Conservation (phyloP, 2,329 filamentous ascomycete genomes). For the Periconia digitata region DNA sequence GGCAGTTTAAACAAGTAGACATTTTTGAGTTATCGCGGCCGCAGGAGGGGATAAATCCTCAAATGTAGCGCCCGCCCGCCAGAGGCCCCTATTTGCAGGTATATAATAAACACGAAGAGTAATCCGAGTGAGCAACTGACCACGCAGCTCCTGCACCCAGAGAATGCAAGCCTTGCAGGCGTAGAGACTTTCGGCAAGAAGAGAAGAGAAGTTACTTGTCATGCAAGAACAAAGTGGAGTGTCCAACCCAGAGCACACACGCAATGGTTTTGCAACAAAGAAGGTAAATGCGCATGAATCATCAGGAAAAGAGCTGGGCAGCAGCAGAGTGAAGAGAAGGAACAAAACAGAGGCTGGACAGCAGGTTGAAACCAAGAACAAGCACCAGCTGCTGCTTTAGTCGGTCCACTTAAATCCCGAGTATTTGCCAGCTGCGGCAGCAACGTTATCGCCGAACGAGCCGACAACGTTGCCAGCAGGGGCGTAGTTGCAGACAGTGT, state of each 20-base stretch:
- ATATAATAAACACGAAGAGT: constrained; percentile 17
- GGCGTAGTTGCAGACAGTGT: constrained; percentile 86
- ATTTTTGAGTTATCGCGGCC: background rate
- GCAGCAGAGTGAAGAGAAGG: constrained; percentile 1
- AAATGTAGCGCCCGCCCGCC: constrained; percentile 3
- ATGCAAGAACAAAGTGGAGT: constrained; percentile 9
- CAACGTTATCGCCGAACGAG: constrained; percentile 58
- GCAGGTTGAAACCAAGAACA: too few species aligned
- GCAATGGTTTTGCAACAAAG: constrained; percentile 12
- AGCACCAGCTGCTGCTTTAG: constrained; percentile 23
- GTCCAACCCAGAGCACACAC: constrained; percentile 9
- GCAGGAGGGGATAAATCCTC: constrained; percentile 1
- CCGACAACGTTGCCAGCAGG: constrained; percentile 63
- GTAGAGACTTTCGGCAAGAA: background rate
- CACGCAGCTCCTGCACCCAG: background rate
- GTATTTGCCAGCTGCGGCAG: constrained; percentile 34
- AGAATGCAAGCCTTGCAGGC: background rate
- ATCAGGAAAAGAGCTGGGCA: constrained; percentile 3
- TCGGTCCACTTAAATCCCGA: constrained; percentile 30
- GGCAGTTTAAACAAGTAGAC: background rate
- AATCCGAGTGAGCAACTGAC: constrained; percentile 1
- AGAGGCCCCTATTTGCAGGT: constrained; percentile 13
- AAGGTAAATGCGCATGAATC: constrained; percentile 4
- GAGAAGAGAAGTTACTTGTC: constrained; percentile 7
- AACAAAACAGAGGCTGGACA: background rate